A percentile compares a stretch with the other conserved stretches of the same genome.
These are phyloP conservation scores for Alternaria sp. DNA, from an alignment of 2,329 filamentous ascomycete species.

Conservation along the genomic window DNA sequence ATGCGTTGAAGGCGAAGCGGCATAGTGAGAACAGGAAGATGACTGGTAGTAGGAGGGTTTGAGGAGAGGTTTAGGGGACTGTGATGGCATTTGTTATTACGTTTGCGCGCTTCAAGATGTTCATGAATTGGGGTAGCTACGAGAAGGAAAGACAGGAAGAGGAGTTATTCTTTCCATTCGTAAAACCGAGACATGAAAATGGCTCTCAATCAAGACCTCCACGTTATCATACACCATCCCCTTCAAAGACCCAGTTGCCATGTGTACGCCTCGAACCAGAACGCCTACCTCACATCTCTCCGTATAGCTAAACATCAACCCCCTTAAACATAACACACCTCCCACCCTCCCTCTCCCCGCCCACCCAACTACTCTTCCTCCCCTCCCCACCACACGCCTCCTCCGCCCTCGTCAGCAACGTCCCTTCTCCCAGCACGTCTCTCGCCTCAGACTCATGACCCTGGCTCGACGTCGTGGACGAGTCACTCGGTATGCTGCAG, in stretches of 20 bases:
- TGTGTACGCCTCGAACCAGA: neutral
- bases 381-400: constrained; percentile 13
- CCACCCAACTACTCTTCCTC: constrained; percentile 1
- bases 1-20: constrained; percentile 65
- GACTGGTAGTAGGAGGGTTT: constrained; percentile 18
- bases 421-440: neutral
- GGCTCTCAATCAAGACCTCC: neutral
- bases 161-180: neutral
- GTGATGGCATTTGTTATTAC: neutral
- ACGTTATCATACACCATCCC: neutral
- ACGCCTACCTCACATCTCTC: too few relatives aligned
- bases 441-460: neutral
- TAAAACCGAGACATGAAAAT: neutral
- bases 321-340: constrained; percentile 32
- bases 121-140: neutral
- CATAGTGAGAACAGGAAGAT: constrained; percentile 65
- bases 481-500: neutral
- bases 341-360: constrained; percentile 1
- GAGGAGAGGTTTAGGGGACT: neutral
- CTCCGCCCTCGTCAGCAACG: constrained; percentile 12
- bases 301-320: constrained; percentile 24
- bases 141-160: neutral
- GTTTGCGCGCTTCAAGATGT: neutral
- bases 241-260: too few relatives aligned
- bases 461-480: neutral